Percentiles rank a stretch among this genome's conserved stretches.
Evolutionary conservation across 2,329 filamentous ascomycete species (phyloP).

Genomic region (Cadophora gregata): DNA sequence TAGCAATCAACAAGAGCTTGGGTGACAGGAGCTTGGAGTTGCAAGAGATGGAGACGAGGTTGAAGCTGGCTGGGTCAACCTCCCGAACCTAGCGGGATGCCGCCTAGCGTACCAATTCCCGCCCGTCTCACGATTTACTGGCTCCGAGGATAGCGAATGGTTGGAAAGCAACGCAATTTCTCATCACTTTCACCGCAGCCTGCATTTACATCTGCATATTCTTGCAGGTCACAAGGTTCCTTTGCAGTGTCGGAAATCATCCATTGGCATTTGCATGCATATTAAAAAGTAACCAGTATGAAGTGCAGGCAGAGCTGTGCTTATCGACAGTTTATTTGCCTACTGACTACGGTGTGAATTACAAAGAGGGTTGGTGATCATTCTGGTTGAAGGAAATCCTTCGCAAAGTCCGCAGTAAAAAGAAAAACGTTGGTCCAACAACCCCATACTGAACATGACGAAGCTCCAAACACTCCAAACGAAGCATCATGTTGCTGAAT

Average conservation of each 20-base stretch:
- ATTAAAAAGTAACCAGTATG: conserved; percentile 4
- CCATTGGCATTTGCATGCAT: conserved; percentile 26
- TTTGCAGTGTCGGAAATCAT: conserved; percentile 9
- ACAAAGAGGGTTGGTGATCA: conserved; percentile 43
- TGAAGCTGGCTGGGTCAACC: conserved; percentile 22
- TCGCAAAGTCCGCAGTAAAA: conserved; percentile 37
- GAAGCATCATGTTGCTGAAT: conserved; percentile 40
- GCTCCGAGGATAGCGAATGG: conserved; percentile 18
- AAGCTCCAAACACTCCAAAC: conserved; percentile 39
- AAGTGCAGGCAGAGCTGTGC: conserved; percentile 17
- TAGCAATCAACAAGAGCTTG: conserved; percentile 24
- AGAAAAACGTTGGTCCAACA: conserved; percentile 32
- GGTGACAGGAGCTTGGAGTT: conserved; percentile 18
- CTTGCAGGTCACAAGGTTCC: conserved; percentile 32
- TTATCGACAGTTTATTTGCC: conserved; percentile 30
- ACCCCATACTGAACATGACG: conserved; percentile 38
- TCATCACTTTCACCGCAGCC: conserved; percentile 25
- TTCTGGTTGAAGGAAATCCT: conserved; percentile 41
- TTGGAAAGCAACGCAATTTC: conserved; percentile 23
- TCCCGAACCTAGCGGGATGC: conserved; percentile 4
- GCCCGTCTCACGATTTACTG: conserved; percentile 22
- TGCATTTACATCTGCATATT: conserved; percentile 26
- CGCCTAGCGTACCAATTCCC: conserved; percentile 12
- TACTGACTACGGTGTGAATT: conserved; percentile 36
- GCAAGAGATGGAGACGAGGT: conserved; percentile 16